Conservation (phyloP, 208 protist genomes). For the Trypanosoma boissoni region DNA sequence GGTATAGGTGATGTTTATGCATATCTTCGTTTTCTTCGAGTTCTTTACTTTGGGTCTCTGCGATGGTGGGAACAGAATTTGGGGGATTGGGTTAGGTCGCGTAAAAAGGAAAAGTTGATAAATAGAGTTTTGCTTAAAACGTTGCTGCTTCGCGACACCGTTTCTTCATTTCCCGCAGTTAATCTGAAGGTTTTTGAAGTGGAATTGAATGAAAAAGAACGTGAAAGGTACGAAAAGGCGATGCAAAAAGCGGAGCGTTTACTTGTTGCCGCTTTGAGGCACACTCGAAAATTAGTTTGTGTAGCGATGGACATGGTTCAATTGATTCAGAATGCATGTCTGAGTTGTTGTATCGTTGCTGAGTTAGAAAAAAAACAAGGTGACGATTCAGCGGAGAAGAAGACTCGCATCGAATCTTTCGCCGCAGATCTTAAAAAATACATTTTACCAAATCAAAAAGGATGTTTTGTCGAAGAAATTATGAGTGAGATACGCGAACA, state of each 20-base stretch:
- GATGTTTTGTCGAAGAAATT: constrained; percentile 48
- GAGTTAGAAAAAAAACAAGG: not conserved
- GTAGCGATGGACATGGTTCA: not conserved
- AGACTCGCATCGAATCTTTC: not conserved
- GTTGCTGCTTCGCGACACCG: not conserved
- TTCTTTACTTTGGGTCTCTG: constrained; percentile 56
- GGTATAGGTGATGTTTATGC: constrained; percentile 69
- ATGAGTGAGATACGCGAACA: constrained; percentile 38
- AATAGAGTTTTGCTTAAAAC: not conserved
- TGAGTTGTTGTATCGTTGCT: not conserved
- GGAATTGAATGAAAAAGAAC: not conserved
- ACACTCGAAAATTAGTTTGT: not conserved
- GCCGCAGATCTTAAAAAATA: not conserved
- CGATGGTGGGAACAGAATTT: constrained; percentile 54
- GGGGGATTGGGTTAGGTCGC: not conserved
- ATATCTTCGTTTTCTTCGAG: constrained; percentile 59
- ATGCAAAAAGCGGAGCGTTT: not conserved
- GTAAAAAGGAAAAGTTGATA: not conserved
- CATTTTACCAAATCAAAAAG: constrained; percentile 9
- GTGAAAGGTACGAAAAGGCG: not conserved
- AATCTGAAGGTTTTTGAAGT: not conserved
- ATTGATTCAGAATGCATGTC: not conserved
- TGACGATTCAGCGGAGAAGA: not conserved
- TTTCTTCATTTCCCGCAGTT: not conserved
- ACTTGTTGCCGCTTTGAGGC: not conserved